Evolutionary conservation across 805 yeast species (phyloP).

Genomic region (Candida endomychidarum): DNA sequence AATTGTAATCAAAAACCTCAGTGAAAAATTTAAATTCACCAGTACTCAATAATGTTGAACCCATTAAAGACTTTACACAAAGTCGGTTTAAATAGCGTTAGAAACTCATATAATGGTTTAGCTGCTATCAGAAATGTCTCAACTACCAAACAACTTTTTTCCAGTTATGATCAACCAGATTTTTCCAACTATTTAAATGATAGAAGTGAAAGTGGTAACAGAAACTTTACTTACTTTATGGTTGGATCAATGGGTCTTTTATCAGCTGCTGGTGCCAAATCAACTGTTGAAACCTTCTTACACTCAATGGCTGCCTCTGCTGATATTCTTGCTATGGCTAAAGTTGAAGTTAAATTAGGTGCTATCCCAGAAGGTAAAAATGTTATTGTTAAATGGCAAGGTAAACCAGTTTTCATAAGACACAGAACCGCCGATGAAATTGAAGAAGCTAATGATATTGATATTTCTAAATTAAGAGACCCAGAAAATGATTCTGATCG

Average conservation of each 20-base stretch:
- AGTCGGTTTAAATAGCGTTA: slow-evolving; percentile 12
- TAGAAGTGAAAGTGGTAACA: slow-evolving; percentile 61
- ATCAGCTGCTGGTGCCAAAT: slow-evolving; percentile 92
- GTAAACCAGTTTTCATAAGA: slow-evolving; percentile 99
- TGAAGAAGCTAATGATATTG: slow-evolving; percentile 87
- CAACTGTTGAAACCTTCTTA: slow-evolving; percentile 91
- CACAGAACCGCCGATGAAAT: slow-evolving; percentile 95
- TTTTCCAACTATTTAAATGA: slow-evolving; percentile 78
- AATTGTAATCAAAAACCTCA: slow-evolving; percentile 6
- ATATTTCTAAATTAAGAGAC: slow-evolving; percentile 79
- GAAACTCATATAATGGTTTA: not conserved
- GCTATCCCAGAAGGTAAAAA: slow-evolving; percentile 97
- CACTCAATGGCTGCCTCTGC: slow-evolving; percentile 96
- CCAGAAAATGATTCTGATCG: slow-evolving; percentile 93
- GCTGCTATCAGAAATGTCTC: slow-evolving; percentile 47
- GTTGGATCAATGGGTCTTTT: slow-evolving; percentile 92
- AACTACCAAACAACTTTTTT: slow-evolving; percentile 54
- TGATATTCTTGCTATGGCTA: slow-evolving; percentile 98
- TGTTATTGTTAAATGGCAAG: slow-evolving; percentile 99
- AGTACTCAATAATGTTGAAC: slow-evolving; percentile 4
- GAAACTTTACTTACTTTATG: slow-evolving; percentile 94
- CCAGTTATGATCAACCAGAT: slow-evolving; percentile 90
- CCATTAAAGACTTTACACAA: slow-evolving; percentile 8
- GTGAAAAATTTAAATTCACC: slow-evolving; percentile 2
- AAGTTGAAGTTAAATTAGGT: slow-evolving; percentile 93